Evolutionary conservation across 2,329 filamentous ascomycete genomes (phyloP).

Genomic region (Mycosphaerella sp.): DNA sequence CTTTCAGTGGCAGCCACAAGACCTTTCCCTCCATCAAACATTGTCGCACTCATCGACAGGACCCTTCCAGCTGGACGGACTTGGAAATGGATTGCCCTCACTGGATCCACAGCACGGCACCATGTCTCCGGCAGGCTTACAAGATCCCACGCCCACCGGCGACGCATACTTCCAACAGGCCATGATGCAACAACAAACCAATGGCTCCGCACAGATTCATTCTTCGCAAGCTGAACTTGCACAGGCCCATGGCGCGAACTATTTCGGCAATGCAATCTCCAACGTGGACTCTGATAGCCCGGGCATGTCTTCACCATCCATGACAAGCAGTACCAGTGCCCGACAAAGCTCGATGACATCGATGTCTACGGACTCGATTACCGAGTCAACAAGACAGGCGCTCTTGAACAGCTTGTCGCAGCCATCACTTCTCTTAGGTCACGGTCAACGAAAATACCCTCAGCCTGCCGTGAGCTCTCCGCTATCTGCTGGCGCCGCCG

Average conservation of each 20-base stretch:
- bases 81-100: conserved; percentile 68
- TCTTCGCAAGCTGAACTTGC: conserved; percentile 19
- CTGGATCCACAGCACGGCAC: conserved; percentile 63
- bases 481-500: conserved; percentile 36
- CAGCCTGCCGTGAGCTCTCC: conserved; percentile 53
- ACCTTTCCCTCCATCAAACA: conserved; percentile 58
- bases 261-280: conserved; percentile 54
- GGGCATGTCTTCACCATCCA: conserved; percentile 58
- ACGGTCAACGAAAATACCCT: conserved; percentile 52
- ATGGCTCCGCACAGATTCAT: conserved; percentile 19
- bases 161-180: conserved; percentile 76
- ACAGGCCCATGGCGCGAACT: conserved; percentile 46
- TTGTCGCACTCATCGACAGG: conserved; percentile 56
- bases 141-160: conserved; percentile 60
- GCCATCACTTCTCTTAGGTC: conserved; percentile 48
- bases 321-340: conserved; percentile 55
- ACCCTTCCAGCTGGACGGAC: conserved; percentile 69
- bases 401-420: conserved; percentile 57
- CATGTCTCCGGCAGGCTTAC: conserved; percentile 68
- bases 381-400: conserved; percentile 59
- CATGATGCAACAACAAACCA: conserved; percentile 45
- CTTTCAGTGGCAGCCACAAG: conserved; percentile 52
- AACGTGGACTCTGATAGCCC: conserved; percentile 63
- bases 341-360: conserved; percentile 55
- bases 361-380: conserved; percentile 59